Evolutionary conservation across 257 asterid species (phyloP).

Genomic region (Ilex aquifolium): DNA sequence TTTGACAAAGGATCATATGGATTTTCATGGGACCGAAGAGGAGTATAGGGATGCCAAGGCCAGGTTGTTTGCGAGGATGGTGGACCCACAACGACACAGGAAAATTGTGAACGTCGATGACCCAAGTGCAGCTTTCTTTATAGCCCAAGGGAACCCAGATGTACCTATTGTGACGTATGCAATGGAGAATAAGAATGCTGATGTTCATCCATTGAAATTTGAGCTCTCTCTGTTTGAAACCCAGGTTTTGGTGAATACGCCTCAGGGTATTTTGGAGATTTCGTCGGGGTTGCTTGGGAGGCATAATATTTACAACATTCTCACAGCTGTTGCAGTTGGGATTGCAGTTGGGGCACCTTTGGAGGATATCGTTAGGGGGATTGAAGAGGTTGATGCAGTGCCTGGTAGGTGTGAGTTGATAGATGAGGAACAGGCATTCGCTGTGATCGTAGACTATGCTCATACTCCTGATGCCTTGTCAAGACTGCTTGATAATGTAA

Average conservation of each 20-base stretch:
- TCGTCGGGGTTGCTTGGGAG: slow-evolving; percentile 90
- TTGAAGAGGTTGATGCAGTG: slow-evolving; percentile 94
- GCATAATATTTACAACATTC: slow-evolving; percentile 84
- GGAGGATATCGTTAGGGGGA: slow-evolving; percentile 94
- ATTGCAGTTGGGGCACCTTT: slow-evolving; percentile 94
- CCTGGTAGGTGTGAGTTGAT: slow-evolving; percentile 96
- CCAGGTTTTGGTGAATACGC: slow-evolving; percentile 84
- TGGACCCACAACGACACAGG: slow-evolving; percentile 72
- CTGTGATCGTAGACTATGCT: slow-evolving; percentile 86
- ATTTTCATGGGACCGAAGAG: slow-evolving; percentile 65
- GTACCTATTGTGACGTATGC: slow-evolving; percentile 89
- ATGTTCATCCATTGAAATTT: slow-evolving; percentile 73
- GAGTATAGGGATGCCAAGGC: slow-evolving; percentile 61
- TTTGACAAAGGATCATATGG: slow-evolving; percentile 61
- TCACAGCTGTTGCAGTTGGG: slow-evolving; percentile 85
- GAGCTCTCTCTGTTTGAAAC: slow-evolving; percentile 90
- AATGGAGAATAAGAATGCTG: slow-evolving; percentile 80
- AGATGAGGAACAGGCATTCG: slow-evolving; percentile 95
- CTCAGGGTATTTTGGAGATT: slow-evolving; percentile 85
- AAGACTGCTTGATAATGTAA: slow-evolving; percentile 75
- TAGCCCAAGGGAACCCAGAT: slow-evolving; percentile 61
- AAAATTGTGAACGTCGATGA: slow-evolving; percentile 86
- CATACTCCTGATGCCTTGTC: slow-evolving; percentile 80
- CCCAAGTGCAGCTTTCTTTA: slow-evolving; percentile 62
- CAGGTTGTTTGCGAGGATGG: slow-evolving; percentile 72